Percentiles rank a stretch among this genome's conserved stretches.
These are phyloP conservation scores for Cryphonectria carpinicola DNA, from an alignment of 2,329 filamentous ascomycete species.

Conservation along the genomic window DNA sequence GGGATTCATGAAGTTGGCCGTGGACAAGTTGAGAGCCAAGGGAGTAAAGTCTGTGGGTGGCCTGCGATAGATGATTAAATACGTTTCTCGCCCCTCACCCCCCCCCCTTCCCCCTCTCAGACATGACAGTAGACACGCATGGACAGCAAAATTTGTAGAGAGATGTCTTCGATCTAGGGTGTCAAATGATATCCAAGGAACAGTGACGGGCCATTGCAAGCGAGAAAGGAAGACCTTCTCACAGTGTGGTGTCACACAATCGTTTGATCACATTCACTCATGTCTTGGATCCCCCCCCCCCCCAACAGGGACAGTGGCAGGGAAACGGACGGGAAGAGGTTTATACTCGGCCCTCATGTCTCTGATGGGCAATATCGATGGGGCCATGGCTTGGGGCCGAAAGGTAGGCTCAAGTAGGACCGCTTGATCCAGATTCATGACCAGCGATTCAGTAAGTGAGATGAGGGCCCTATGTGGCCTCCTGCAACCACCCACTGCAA, in stretches of 20 bases:
- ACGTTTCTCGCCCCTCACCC: background rate
- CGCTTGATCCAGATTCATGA: conserved; percentile 29
- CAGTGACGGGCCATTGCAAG: conserved; percentile 28
- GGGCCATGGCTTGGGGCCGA: conserved; percentile 15
- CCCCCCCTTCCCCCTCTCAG: background rate
- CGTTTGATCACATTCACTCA: conserved; percentile 27
- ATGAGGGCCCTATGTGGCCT: conserved; percentile 27
- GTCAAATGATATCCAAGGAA: conserved; percentile 23
- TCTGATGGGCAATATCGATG: conserved; percentile 17
- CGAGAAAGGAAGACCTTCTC: conserved; percentile 29
- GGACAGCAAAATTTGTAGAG: conserved; percentile 25
- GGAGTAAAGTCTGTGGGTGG: background rate
- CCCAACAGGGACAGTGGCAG: conserved; percentile 17
- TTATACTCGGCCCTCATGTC: conserved; percentile 23
- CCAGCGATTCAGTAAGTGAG: conserved; percentile 27
- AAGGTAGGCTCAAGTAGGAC: conserved; percentile 23
- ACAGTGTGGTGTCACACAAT: conserved; percentile 25
- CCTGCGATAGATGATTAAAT: conserved; percentile 24
- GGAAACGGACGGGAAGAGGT: conserved; percentile 16
- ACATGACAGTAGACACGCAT: conserved; percentile 8
- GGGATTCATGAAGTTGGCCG: background rate
- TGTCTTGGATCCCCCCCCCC: conserved; percentile 27
- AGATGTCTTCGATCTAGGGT: conserved; percentile 30
- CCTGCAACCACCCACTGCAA: conserved; percentile 29
- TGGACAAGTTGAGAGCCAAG: background rate